Conservation (phyloP, 139 green algal genomes). For the Limnomonas spitsbergensis region DNA sequence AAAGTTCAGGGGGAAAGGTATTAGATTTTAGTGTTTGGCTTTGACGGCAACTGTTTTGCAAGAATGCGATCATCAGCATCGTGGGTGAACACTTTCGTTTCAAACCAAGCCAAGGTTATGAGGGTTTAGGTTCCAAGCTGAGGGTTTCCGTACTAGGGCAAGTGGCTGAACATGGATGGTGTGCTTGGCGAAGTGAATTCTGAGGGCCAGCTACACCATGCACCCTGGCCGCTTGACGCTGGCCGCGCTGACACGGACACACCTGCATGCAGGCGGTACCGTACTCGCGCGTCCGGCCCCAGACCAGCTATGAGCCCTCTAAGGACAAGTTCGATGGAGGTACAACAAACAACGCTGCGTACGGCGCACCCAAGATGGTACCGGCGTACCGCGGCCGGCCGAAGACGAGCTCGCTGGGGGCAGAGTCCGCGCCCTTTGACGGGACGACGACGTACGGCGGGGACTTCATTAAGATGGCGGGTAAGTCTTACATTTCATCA, state of each 20-base stretch:
- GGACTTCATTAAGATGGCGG: slow-evolving; percentile 21
- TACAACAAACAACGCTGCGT: slow-evolving; percentile 21
- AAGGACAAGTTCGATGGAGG: slow-evolving; percentile 20
- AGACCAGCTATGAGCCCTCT: slow-evolving; percentile 21
- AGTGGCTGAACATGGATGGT: too few species aligned
- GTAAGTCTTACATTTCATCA: too few species aligned
- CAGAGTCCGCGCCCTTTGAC: slow-evolving; percentile 15
- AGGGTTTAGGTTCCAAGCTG: background rate
- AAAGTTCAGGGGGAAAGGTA: too few species aligned
- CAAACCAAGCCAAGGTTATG: background rate
- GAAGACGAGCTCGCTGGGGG: background rate
- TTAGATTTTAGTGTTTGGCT: background rate
- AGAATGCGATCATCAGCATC: too few species aligned
- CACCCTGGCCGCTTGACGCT: too few species aligned
- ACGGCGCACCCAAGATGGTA: background rate
- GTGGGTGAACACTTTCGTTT: background rate
- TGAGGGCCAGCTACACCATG: background rate
- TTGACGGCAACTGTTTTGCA: background rate
- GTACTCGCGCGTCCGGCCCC: slow-evolving; percentile 16
- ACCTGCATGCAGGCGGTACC: slow-evolving; percentile 14
- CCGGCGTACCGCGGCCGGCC: background rate
- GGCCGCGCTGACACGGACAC: too few species aligned
- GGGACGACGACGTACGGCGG: slow-evolving; percentile 18
- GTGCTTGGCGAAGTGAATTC: background rate
- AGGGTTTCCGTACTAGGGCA: too few species aligned